Base-by-base conservation (phyloP, 176 grass and related monocot species). In the Bolboschoenus planiculmis region DNA sequence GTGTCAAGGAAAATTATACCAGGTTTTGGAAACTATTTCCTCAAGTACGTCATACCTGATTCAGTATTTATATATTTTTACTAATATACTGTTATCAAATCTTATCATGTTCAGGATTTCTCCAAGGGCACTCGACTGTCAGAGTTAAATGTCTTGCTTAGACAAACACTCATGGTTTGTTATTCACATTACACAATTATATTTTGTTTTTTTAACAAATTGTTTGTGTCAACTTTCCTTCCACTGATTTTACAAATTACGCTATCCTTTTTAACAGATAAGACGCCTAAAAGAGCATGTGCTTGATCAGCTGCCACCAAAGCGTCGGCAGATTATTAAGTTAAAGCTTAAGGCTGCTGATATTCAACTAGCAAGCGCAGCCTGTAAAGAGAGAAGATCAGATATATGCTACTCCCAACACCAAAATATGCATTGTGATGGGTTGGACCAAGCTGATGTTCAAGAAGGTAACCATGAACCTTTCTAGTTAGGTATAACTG, bases 281-380 rank as follows among this genome's bases (percentile, higher is more conserved):
- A 94, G 95, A 68, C 90, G 92, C 40, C 88, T 97, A 80, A 97
- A 97, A 85, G 92, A 92, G 65, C 95, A 97, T 86, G 88, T 97
- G 42, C 79, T 97, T 73, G 80, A 86, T 46, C 90, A 97, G 83
- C 85, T 97, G 37, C 95, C 95, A 43, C 95, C 95, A 4, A 97
- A 94, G 74, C 95, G 92, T 36, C 86, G 92, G 5, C 95, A 97
- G 62, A 94, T 97, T 73, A 94, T 97, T 81, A 65, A 85, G 82
- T 46, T 97, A 83, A 89, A 89, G 84, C 75, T 97, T 70, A 92
- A 92, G 79, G 43, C 85, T 79, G 74, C 89, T 80, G 87, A 94
- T 91, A 85, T 91, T 64, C 88, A 73, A 81, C 42, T 82, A 74
- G 87, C 87, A 84, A 88, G 18, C 44, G 50, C 58, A 60, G 53